Evolutionary conservation across 768 basidiomycete species (phyloP).

Genomic region (Candolleomyces aberdarensis): DNA sequence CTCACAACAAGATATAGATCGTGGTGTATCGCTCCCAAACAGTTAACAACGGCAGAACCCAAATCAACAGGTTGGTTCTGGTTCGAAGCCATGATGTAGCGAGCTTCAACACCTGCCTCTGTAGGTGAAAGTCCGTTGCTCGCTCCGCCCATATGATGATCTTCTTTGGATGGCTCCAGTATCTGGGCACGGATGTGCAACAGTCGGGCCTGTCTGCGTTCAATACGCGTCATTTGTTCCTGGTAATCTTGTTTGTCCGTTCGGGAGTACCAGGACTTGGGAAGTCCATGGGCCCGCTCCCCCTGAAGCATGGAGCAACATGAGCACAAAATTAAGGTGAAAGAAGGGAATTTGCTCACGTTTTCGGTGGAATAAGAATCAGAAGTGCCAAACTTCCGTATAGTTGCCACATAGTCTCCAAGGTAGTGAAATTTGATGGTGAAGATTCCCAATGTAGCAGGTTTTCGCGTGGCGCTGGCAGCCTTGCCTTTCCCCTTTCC

Average conservation of each 20-base stretch:
- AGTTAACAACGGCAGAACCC: too few relatives aligned
- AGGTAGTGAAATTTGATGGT: conserved; percentile 5
- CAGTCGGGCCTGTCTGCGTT: too few relatives aligned
- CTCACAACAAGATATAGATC: too few relatives aligned
- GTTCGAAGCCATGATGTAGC: too few relatives aligned
- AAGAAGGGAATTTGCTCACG: not conserved
- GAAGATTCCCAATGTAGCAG: not conserved
- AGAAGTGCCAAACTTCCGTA: not conserved
- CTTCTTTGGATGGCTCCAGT: too few relatives aligned
- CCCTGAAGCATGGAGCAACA: not conserved
- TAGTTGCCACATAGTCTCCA: not conserved
- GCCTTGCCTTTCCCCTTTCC: not conserved
- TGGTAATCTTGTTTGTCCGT: not conserved
- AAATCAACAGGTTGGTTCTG: too few relatives aligned
- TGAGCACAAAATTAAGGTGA: not conserved
- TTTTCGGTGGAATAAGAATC: not conserved
- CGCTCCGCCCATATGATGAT: too few relatives aligned
- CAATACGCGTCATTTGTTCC: not conserved
- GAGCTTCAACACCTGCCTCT: too few relatives aligned
- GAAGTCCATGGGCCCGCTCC: not conserved
- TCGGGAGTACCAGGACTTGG: not conserved
- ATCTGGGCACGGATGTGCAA: too few relatives aligned
- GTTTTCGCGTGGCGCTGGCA: not conserved
- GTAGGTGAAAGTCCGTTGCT: too few relatives aligned
- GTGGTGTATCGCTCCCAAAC: too few relatives aligned